Conservation (phyloP, 1,284 basidiomycete species). For the Sanguinoderma infundibulare region DNA sequence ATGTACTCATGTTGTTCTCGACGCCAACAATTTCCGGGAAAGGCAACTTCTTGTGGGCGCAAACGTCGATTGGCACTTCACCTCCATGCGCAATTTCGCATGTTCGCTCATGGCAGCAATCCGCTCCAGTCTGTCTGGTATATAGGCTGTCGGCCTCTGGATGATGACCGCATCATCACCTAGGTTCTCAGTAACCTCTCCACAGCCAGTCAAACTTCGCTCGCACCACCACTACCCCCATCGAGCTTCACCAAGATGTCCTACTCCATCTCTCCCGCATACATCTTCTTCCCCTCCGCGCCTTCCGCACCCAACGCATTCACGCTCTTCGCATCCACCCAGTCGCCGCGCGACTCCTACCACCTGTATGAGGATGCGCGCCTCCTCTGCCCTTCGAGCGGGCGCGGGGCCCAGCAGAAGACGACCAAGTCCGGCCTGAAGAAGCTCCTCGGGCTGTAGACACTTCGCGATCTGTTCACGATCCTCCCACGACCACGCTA, state of each 20-base stretch:
- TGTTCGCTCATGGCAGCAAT: neutral
- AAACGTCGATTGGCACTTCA: neutral
- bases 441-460: constrained; percentile 28
- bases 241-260: constrained; percentile 20
- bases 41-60: neutral
- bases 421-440: constrained; percentile 25
- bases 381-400: constrained; percentile 5
- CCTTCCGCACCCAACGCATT: constrained; percentile 27
- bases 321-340: constrained; percentile 27
- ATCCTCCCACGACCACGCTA: neutral
- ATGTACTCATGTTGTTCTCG: neutral
- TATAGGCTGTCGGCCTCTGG: neutral
- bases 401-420: constrained; percentile 2
- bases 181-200: constrained; percentile 3
- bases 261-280: constrained; percentile 21
- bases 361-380: constrained; percentile 24
- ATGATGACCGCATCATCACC: constrained; percentile 8
- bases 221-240: neutral
- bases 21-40: neutral
- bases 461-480: neutral
- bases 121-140: neutral
- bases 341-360: constrained; percentile 30
- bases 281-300: constrained; percentile 23
- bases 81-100: neutral
- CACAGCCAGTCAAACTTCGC: neutral